Percentiles rank a stretch among this genome's conserved stretches.
Conservation (phyloP, 768 basidiomycete species). For the Daedaleopsis nitida region DNA sequence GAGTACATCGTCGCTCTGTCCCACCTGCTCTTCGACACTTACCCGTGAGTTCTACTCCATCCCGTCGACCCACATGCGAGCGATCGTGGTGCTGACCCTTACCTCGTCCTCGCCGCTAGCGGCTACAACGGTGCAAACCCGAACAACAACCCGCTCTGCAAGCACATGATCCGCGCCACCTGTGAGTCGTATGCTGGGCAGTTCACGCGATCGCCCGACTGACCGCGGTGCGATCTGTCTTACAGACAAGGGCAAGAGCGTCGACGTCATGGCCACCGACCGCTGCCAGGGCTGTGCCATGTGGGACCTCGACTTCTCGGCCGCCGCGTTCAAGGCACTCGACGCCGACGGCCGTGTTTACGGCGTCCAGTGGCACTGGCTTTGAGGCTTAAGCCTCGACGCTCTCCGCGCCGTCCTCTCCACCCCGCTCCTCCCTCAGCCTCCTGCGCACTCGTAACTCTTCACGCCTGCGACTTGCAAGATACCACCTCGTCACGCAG, state of each 20-base stretch:
- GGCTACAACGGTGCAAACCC: slow-evolving; percentile 62
- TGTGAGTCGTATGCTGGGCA: slow-evolving; percentile 44
- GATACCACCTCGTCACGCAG: background rate
- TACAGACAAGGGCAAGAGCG: slow-evolving; percentile 52
- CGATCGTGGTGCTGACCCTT: too few species aligned
- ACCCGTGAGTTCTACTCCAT: slow-evolving; percentile 48
- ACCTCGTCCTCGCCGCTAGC: slow-evolving; percentile 34
- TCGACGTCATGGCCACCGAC: slow-evolving; percentile 57
- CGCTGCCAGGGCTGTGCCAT: slow-evolving; percentile 58
- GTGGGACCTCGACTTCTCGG: slow-evolving; percentile 65
- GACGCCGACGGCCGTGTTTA: slow-evolving; percentile 56
- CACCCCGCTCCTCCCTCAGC: too few species aligned
- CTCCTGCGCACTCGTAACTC: too few species aligned
- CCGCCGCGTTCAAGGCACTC: slow-evolving; percentile 53
- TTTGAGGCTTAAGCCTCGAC: slow-evolving; percentile 1
- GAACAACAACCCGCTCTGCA: slow-evolving; percentile 77
- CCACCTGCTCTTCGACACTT: slow-evolving; percentile 53
- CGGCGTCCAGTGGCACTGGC: slow-evolving; percentile 47
- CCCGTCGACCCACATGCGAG: too few species aligned
- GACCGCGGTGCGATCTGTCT: background rate
- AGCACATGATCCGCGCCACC: slow-evolving; percentile 39
- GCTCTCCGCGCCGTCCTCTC: background rate
- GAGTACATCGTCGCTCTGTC: slow-evolving; percentile 65
- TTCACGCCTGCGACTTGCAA: slow-evolving; percentile 1
- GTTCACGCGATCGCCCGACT: too few species aligned